phyloP scores from a whole-genome alignment of 805 yeast genomes.

The Middelhovenomyces tepae region DNA sequence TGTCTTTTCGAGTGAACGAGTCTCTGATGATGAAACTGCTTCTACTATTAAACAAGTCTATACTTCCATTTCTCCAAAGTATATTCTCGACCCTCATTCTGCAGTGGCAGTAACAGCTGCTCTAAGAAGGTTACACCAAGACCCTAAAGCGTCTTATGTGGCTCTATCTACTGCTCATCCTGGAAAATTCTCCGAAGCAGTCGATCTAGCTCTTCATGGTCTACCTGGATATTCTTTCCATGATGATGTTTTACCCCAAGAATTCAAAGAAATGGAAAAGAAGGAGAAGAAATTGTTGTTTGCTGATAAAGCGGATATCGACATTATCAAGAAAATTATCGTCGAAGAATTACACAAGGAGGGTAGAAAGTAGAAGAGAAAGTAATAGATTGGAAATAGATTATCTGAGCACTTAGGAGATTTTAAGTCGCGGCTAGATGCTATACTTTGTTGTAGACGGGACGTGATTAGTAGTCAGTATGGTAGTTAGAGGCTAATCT shows the following conservation, averaged over 20 bases:
- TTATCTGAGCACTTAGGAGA: too few relatives aligned
- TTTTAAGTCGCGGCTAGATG: too few relatives aligned
- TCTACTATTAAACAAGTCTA: conserved; percentile 68
- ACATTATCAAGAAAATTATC: conserved; percentile 66
- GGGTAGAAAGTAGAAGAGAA: conserved; percentile 9
- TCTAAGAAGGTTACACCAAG: conserved; percentile 47
- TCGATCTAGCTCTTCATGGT: conserved; percentile 61
- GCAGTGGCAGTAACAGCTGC: conserved; percentile 89
- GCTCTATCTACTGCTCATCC: conserved; percentile 98
- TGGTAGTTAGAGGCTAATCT: too few relatives aligned
- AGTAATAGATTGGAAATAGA: neutral
- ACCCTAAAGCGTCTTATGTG: conserved; percentile 39
- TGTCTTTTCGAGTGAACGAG: conserved; percentile 72
- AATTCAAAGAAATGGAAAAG: conserved; percentile 60
- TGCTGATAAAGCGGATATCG: conserved; percentile 64
- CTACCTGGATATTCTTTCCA: conserved; percentile 77
- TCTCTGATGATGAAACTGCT: conserved; percentile 70
- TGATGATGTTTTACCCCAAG: conserved; percentile 79
- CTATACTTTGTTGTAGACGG: too few relatives aligned
- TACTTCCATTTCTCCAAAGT: conserved; percentile 45
- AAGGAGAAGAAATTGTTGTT: conserved; percentile 67
- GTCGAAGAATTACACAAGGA: conserved; percentile 57
- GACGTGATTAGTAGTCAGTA: too few relatives aligned
- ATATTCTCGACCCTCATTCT: conserved; percentile 92
- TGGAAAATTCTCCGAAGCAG: conserved; percentile 96